Base-by-base conservation (phyloP, 2,329 filamentous ascomycete genomes). In the Colletotrichum sansevieriae region DNA sequence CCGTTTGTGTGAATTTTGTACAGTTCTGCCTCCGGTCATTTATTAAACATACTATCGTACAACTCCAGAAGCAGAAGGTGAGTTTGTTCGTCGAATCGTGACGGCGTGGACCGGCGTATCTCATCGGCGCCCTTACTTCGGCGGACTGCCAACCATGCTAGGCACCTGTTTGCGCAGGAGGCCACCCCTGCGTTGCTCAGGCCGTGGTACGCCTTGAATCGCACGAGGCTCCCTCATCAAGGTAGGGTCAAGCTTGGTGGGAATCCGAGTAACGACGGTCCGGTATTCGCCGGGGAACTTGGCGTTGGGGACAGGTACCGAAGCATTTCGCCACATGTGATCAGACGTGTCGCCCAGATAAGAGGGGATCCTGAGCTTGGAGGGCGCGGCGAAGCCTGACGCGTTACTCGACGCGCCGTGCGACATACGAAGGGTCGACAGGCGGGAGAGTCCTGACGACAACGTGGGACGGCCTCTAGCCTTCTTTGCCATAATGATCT, bases 191-290 rank as follows among this genome's bases (percentile, higher is more conserved):
- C 83, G 82, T 64, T 84, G 83, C 67, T 88, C 86, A 18, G 86
- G 84, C 39, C 88, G 82, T 25, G 94, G 94, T n/a, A 94, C 90
- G 41, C 95, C 95, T 78, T 97, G 94, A 44, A 97, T 95, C 71
- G 93, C 90, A 66, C 95, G 88, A 35, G 95, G 95, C 80, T 98
- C 95, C 78, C 94, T 93, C 94, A 98, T 97, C 54, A 98, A 83
- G 13, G 90, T 88, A 4, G 91, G 87, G 75, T 99, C 96, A 10
- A 99, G 86, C 75, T 93, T 95, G 8, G 93, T 90, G 5, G 96
- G 96, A 43, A 93, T 90, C 72, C 89, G 82, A 12, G 88, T 89
- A 62, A 89, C 83, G 13, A 89, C 83, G 37, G 84, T 80, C 67
- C 85, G 84, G 79, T 91, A 91, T 72, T 90, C 87, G 66, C 88